Conservation (phyloP, 2,329 filamentous ascomycete genomes). For the Neobulgaria alba region DNA sequence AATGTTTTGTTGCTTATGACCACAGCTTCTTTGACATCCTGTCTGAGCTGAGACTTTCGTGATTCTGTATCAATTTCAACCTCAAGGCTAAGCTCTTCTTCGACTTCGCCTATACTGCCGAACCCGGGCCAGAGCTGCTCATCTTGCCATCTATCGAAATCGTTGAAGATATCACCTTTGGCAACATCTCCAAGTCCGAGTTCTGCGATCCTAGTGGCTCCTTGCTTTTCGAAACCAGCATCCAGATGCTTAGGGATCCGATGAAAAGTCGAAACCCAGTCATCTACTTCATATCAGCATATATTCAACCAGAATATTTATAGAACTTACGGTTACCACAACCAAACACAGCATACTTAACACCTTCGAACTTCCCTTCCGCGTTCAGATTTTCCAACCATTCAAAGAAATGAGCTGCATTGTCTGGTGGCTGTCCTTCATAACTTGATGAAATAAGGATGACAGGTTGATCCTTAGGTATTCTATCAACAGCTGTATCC, state of each 20-base stretch:
- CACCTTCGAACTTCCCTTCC: slow-evolving; percentile 38
- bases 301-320: no score
- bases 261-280: slow-evolving; percentile 57
- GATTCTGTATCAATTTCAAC: slow-evolving; percentile 20
- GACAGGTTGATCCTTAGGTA: slow-evolving; percentile 52
- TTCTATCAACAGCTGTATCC: slow-evolving; percentile 49
- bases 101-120: slow-evolving; percentile 9
- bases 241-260: slow-evolving; percentile 56
- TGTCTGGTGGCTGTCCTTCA: slow-evolving; percentile 65
- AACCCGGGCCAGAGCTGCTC: slow-evolving; percentile 39
- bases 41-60: slow-evolving; percentile 36
- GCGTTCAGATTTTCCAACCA: slow-evolving; percentile 44
- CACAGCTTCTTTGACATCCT: slow-evolving; percentile 53
- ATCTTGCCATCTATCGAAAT: slow-evolving; percentile 63
- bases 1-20: slow-evolving; percentile 46
- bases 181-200: slow-evolving; percentile 10
- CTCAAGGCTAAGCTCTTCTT: slow-evolving; percentile 11
- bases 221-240: slow-evolving; percentile 5
- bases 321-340: slow-evolving; percentile 41
- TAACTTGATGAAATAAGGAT: slow-evolving; percentile 64
- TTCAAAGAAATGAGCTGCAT: slow-evolving; percentile 57
- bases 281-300: no score
- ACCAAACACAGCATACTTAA: slow-evolving; percentile 61
- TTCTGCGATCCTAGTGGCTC: slow-evolving; percentile 4
- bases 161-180: slow-evolving; percentile 53